Base-by-base conservation (phyloP, 2,329 filamentous ascomycete species). In the Alternaria ethzedia region DNA sequence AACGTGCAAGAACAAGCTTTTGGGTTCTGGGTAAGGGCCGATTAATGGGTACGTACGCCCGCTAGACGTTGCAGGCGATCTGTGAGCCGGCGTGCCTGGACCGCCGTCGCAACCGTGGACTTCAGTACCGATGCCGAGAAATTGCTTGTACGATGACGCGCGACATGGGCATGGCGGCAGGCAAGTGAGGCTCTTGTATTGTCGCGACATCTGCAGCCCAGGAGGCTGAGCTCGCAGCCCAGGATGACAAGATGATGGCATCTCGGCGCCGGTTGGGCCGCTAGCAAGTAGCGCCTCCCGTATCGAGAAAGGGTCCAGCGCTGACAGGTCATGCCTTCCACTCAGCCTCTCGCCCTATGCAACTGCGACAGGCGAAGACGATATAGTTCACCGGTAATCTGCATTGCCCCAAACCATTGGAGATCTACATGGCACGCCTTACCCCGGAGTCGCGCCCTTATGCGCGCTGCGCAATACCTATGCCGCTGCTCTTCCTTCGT, bases 341-440 rank as follows among this genome's bases (percentile, higher is more conserved):
- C 65, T 63, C 65, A 63, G 65, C 63, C 65, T 65, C 45, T 61
- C 47, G 51, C 54, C 45, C 50, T 52, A 55, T 66, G 52, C 54
- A 56, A 52, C 63, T 45, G 44, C 45, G 54, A 11, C 49, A 51
- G 12, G 49, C 26, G 28, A 52, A 25, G 6, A 20, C 49, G 28
- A 59, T 59, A 60, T 21, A 41, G 50, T 63, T 71, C 66, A 73
- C 70, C 71, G 70, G 71, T 63, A 30, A 43, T 61, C 44, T 57
- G 64, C 56, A 59, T 52, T 45, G 45, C 32, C 51, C 23, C 61
- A 44, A 54, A 59, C 15, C 7, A 61, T 58, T 51, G 45, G 25
- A 44, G 56, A 47, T 52, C 50, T 15, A 28, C 21, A 43, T 63
- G 57, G 28, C 17, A 23, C 69, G 68, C 68, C 68, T 72, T 63